Conservation (phyloP, 2,329 filamentous ascomycete genomes). For the Exophiala phaeomuriformis region DNA sequence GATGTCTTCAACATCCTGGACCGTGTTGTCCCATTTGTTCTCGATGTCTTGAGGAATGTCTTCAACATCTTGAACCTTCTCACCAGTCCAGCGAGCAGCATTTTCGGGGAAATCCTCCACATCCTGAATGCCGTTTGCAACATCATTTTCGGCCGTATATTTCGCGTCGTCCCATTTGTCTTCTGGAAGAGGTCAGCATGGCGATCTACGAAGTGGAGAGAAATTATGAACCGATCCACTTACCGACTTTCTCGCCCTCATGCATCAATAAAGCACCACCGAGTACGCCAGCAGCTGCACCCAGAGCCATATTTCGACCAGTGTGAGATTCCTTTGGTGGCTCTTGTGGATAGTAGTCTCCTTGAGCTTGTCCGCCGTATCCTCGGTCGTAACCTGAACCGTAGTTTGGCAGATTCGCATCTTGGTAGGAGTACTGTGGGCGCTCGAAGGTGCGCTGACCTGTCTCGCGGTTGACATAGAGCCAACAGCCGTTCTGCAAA, state of each 20-base stretch:
- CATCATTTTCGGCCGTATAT: conserved; percentile 29
- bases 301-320: conserved; percentile 35
- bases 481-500: conserved; percentile 35
- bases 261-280: conserved; percentile 42
- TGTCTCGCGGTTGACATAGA: conserved; percentile 43
- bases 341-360: conserved; percentile 22
- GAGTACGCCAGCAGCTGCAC: conserved; percentile 37
- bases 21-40: conserved; percentile 32
- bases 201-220: too few relatives aligned
- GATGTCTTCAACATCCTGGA: conserved; percentile 32
- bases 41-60: conserved; percentile 35
- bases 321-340: conserved; percentile 25
- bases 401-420: not conserved
- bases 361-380: conserved; percentile 12
- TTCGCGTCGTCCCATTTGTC: conserved; percentile 32
- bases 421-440: conserved; percentile 28
- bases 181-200: conserved; percentile 25
- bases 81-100: conserved; percentile 39
- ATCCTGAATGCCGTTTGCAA: conserved; percentile 20
- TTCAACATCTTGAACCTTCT: conserved; percentile 38
- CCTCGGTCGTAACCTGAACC: conserved; percentile 12
- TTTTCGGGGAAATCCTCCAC: conserved; percentile 40
- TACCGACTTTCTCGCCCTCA: conserved; percentile 40
- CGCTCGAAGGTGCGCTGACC: conserved; percentile 39
- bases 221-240: conserved; percentile 13